Base-by-base conservation (phyloP, 2,329 filamentous ascomycete species). In the Sodiomyces alkalinus region DNA sequence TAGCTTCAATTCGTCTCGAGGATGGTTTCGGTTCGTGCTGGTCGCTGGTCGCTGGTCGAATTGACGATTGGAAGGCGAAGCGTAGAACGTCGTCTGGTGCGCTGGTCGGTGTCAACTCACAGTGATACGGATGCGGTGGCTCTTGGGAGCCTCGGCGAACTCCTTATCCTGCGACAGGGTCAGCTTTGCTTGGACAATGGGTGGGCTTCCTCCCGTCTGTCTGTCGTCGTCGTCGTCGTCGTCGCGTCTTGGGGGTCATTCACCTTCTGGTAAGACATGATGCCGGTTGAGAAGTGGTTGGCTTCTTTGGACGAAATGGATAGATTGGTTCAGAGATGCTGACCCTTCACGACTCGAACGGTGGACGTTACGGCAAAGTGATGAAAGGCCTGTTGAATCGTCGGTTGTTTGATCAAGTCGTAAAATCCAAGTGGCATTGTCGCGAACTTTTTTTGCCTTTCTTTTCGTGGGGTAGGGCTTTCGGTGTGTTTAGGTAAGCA, bases 201-300 rank as follows among this genome's bases (percentile, higher is more conserved):
- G n/a, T n/a, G n/a, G n/a, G n/a, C n/a, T n/a, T n/a, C n/a, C n/a
- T n/a, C n/a, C n/a, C n/a, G n/a, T n/a, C n/a, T n/a, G n/a, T n/a
- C n/a, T n/a, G n/a, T n/a, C n/a, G n/a, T n/a, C n/a, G n/a, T n/a
- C n/a, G n/a, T n/a, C n/a, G n/a, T n/a, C n/a, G n/a, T n/a, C n/a
- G n/a, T n/a, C n/a, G n/a, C n/a, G n/a, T n/a, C n/a, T n/a, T n/a
- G n/a, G n/a, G n/a, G n/a, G n/a, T n/a, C n/a, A n/a, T n/a, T n/a
- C n/a, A n/a, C 66, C 76, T 94, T 92, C 64, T 92, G 72, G 77
- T 80, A 90, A 64, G 83, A 90, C 82, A 92, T 92, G 43, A 63
- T 79, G 62, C 52, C 41, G 39, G 35, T 34, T n/a, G n/a, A n/a
- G n/a, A n/a, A n/a, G n/a, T n/a, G n/a, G n/a, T n/a, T n/a, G n/a